Evolutionary conservation across 2,329 filamentous ascomycete genomes (phyloP).

Genomic region (Diaporthe sp.): DNA sequence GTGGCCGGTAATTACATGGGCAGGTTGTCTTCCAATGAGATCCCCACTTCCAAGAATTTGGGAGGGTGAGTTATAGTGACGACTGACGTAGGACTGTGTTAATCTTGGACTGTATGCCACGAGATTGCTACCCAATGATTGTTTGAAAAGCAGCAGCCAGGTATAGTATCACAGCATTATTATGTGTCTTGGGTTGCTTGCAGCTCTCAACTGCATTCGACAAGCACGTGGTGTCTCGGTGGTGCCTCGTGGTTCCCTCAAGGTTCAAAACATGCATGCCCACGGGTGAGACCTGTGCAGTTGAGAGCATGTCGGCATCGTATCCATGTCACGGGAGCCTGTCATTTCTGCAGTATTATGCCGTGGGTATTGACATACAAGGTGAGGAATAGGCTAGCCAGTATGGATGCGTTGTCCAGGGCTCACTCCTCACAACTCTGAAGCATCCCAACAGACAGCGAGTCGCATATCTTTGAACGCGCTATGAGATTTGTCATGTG

Average conservation of each 20-base stretch:
- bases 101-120: conserved; percentile 3
- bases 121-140: background rate
- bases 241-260: too few species aligned
- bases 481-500: background rate
- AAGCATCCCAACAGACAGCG: background rate
- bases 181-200: background rate
- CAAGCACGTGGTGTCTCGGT: background rate
- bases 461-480: background rate
- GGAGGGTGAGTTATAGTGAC: background rate
- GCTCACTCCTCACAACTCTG: background rate
- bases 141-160: background rate
- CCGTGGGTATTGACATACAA: background rate
- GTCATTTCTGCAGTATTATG: background rate
- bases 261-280: background rate
- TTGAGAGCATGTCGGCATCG: background rate
- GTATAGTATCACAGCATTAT: conserved; percentile 7
- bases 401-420: background rate
- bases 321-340: background rate
- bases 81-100: background rate
- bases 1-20: conserved; percentile 16
- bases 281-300: background rate
- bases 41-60: background rate
- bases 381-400: background rate
- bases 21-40: background rate
- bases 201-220: background rate